A percentile compares a stretch with the other conserved stretches of the same genome.
Conservation (phyloP, 352 stramenopile genomes). For the Pelagophyceae sp. region DNA sequence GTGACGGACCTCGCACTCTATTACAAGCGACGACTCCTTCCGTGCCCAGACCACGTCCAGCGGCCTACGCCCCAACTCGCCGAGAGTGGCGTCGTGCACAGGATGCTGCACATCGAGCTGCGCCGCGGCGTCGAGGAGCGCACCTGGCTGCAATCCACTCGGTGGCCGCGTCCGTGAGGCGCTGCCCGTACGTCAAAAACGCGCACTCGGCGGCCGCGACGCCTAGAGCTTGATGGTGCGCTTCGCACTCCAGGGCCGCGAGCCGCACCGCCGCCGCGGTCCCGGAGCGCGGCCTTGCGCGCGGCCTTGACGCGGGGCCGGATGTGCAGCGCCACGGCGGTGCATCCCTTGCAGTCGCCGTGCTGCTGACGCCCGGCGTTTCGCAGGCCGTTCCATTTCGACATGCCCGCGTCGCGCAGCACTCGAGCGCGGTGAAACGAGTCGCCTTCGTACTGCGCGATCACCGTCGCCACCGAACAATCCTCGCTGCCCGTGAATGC, state of each 20-base stretch:
- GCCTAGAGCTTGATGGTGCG: no score
- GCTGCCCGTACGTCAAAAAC: no score
- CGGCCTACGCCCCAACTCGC: not conserved
- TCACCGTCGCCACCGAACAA: not conserved
- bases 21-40: not conserved
- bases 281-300: not conserved
- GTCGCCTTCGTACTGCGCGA: constrained; percentile 7
- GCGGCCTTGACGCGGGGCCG: not conserved
- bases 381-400: not conserved
- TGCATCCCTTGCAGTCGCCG: not conserved
- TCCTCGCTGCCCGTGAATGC: not conserved
- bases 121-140: no score
- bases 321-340: not conserved
- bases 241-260: no score
- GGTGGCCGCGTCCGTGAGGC: no score
- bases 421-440: not conserved
- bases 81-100: no score
- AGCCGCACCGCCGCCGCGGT: not conserved
- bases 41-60: not conserved
- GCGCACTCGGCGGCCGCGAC: not conserved
- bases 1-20: constrained; percentile 4
- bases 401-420: not conserved
- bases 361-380: not conserved
- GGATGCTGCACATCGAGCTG: no score
- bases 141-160: no score